Evolutionary conservation across 352 stramenopile genomes (phyloP).

Genomic region (Phytophthora nicotianae): DNA sequence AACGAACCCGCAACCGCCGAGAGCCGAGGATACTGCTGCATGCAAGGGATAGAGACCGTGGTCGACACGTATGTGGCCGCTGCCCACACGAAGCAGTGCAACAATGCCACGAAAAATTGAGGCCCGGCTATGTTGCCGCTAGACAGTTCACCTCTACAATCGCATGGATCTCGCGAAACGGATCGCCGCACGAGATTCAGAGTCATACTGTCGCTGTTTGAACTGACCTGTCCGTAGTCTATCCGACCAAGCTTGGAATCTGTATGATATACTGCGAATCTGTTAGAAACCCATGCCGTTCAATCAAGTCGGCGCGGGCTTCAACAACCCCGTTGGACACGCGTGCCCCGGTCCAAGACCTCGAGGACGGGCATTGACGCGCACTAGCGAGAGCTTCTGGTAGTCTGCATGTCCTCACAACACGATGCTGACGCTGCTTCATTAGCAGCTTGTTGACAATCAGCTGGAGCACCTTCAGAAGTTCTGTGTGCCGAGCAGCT

Average conservation of each 20-base stretch:
- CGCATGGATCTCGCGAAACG: conserved; percentile 2
- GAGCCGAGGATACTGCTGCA: conserved; percentile 2
- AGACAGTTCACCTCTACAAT: conserved; percentile 17
- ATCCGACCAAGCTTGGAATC: conserved; percentile 1
- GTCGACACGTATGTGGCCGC: conserved; percentile 22
- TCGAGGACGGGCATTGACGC: conserved; percentile 13
- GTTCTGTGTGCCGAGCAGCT: not conserved
- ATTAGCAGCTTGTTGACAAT: conserved; percentile 1
- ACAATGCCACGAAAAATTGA: conserved; percentile 25
- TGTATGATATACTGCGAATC: conserved; percentile 2
- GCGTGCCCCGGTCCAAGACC: conserved; percentile 2
- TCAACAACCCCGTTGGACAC: conserved; percentile 29
- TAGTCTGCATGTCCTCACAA: conserved; percentile 3
- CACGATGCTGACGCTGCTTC: not conserved
- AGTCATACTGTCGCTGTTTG: conserved; percentile 4
- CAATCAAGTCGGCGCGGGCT: conserved; percentile 27
- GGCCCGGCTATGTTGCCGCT: not conserved
- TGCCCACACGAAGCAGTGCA: too few species aligned
- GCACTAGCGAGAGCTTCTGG: not conserved
- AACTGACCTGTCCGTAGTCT: conserved; percentile 10
- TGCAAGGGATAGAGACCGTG: conserved; percentile 3
- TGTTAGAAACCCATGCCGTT: not conserved
- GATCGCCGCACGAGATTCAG: conserved; percentile 1
- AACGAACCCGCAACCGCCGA: conserved; percentile 15
- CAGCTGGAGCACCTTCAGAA: not conserved